Evolutionary conservation across 345 rosid species (phyloP).

Genomic region (Eucalyptus curtisii): DNA sequence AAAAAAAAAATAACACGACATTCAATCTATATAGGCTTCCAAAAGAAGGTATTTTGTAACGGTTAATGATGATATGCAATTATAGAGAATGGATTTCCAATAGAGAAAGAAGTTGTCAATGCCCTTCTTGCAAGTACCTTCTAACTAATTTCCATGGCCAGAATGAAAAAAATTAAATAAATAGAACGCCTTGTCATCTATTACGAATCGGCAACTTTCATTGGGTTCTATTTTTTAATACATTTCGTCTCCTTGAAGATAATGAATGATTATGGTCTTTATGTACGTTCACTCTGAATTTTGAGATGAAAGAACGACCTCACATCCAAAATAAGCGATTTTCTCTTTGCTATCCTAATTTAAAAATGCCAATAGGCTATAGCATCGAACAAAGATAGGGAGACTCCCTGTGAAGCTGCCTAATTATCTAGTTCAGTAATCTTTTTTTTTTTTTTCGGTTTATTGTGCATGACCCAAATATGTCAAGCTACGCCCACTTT

Average conservation of each 20-base stretch:
- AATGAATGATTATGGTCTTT: neutral
- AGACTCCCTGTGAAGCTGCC: neutral
- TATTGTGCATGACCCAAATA: neutral
- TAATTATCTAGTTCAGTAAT: neutral
- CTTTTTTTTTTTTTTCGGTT: neutral
- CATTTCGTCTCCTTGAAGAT: neutral
- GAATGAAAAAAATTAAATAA: neutral
- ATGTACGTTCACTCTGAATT: neutral
- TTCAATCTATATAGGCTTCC: neutral
- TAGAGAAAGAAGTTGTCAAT: neutral
- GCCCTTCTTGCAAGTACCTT: neutral
- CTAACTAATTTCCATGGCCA: neutral
- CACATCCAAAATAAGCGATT: neutral
- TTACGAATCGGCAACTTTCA: neutral
- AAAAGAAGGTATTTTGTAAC: neutral
- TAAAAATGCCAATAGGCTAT: neutral
- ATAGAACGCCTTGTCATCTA: neutral
- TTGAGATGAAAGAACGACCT: neutral
- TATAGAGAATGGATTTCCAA: neutral
- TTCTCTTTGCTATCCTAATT: neutral
- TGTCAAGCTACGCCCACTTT: neutral
- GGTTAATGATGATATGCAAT: neutral
- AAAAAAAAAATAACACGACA: neutral
- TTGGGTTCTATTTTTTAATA: neutral
- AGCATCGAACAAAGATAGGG: neutral